A percentile compares a stretch with the other conserved stretches of the same genome.
Evolutionary conservation across 768 basidiomycete species (phyloP).

Genomic region (Mycena polygramma): DNA sequence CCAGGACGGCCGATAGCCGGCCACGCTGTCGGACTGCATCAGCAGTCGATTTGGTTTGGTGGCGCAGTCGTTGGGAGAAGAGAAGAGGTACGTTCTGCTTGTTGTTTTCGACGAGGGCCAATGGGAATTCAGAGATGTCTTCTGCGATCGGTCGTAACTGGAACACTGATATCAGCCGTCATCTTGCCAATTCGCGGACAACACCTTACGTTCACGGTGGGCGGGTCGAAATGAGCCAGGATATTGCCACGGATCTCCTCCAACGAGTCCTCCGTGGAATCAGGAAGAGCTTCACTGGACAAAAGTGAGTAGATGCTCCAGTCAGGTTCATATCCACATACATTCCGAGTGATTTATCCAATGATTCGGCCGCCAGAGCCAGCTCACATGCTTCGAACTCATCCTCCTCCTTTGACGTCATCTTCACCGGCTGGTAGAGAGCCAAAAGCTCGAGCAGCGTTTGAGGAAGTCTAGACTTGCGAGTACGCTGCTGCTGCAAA

Average conservation of each 20-base stretch:
- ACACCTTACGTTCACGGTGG: background rate
- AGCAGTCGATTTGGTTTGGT: constrained; percentile 28
- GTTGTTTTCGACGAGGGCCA: background rate
- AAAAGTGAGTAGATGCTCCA: background rate
- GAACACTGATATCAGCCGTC: background rate
- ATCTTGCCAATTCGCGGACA: background rate
- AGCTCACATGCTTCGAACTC: too few relatives aligned
- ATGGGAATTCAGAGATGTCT: background rate
- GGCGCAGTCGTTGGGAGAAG: constrained; percentile 10
- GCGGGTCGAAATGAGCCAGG: background rate
- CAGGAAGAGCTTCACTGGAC: constrained; percentile 16
- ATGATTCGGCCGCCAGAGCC: constrained; percentile 35
- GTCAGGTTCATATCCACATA: constrained; percentile 2
- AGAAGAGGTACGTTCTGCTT: background rate
- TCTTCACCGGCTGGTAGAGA: constrained; percentile 3
- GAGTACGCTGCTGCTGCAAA: background rate
- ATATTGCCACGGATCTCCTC: background rate
- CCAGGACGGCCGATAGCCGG: background rate
- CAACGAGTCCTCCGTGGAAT: constrained; percentile 14
- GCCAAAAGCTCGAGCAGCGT: constrained; percentile 29
- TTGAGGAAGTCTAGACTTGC: constrained; percentile 12
- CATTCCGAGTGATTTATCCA: constrained; percentile 32
- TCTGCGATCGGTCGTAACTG: background rate
- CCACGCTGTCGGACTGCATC: constrained; percentile 32
- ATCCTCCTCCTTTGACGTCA: constrained; percentile 15